phyloP scores from a whole-genome alignment of 129 eudicot genomes.

The Gnaphalium uliginosum region DNA sequence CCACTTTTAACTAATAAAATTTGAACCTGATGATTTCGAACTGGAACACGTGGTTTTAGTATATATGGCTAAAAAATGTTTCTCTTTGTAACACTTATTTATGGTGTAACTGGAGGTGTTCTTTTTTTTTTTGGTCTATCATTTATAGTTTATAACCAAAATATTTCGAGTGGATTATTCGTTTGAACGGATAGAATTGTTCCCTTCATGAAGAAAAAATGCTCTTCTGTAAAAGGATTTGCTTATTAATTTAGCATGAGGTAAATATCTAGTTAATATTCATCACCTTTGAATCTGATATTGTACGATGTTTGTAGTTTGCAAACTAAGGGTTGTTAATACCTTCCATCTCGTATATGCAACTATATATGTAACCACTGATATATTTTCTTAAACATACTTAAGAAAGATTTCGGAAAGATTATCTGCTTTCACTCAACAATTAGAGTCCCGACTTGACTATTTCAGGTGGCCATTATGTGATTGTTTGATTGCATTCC shows the following conservation, averaged over 20 bases:
- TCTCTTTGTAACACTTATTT: neutral
- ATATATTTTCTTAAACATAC: neutral
- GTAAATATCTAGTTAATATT: conserved; percentile 19
- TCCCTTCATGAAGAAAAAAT: neutral
- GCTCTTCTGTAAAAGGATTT: neutral
- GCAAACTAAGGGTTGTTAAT: conserved; percentile 7
- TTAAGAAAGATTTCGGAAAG: neutral
- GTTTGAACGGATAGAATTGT: neutral
- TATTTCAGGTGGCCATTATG: conserved; percentile 91
- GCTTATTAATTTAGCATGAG: conserved; percentile 1
- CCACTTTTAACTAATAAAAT: neutral
- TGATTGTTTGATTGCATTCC: conserved; percentile 90
- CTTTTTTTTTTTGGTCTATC: too few relatives aligned
- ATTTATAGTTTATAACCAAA: neutral
- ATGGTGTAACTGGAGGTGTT: neutral
- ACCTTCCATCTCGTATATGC: neutral
- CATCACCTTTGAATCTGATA: conserved; percentile 13
- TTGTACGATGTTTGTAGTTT: neutral
- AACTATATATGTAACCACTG: neutral
- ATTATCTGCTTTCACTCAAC: neutral
- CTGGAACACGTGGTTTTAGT: neutral
- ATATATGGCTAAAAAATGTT: conserved; percentile 1
- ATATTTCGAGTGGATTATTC: neutral
- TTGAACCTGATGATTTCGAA: neutral
- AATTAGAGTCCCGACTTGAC: conserved; percentile 7